Evolutionary conservation across 2,329 filamentous ascomycete species (phyloP), one percentile per base, ranked within the genome.

Genomic region (Sporothrix globosa): DNA sequence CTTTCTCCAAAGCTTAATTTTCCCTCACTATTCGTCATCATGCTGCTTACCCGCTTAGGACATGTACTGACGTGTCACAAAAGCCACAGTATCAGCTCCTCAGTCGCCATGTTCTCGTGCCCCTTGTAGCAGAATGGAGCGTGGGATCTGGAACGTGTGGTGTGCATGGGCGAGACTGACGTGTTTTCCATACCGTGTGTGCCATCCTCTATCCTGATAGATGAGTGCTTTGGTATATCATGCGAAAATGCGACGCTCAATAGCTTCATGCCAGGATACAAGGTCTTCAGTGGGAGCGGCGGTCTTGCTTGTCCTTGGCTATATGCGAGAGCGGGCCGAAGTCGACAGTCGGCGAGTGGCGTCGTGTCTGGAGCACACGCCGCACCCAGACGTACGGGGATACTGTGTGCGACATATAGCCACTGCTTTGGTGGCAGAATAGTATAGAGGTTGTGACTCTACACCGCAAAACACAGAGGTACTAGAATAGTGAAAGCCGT

Each of bases 31-130:
- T 39, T 34, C 30, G 10, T 66, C 63, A 19, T 50, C 21, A 13
- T 50, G 24, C n/a, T 68, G 50, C 67, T 53, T 41, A 44, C n/a
- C 50, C n/a, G 21, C 19, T 9, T 30, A 53, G 56, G 24, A 46
- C 34, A 48, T 24, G 6, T 67, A 46, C 53, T 71, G 67, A 71
- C 53, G 56, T 60, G 61, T 71, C 70, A 71, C 60, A 54, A 50
- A 34, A 21, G 5, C 24, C 50, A 19, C 41, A 58, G 41, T 46
- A 56, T 27, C 67, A 71, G 68, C 60, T 41, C 24, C 69, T 50
- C 70, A 61, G 54, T 61, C 70, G 39, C 70, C 70, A 19, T 67
- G 70, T 67, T 71, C 24, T 56, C 21, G 50, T 66, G 52, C 13
- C 34, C 54, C 14, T 52, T 46, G 30, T 30, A 30, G 30, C 39